These are phyloP conservation scores for Cicer cuneatum DNA, from an alignment of 306 rosid genomes.

Conservation along the genomic window DNA sequence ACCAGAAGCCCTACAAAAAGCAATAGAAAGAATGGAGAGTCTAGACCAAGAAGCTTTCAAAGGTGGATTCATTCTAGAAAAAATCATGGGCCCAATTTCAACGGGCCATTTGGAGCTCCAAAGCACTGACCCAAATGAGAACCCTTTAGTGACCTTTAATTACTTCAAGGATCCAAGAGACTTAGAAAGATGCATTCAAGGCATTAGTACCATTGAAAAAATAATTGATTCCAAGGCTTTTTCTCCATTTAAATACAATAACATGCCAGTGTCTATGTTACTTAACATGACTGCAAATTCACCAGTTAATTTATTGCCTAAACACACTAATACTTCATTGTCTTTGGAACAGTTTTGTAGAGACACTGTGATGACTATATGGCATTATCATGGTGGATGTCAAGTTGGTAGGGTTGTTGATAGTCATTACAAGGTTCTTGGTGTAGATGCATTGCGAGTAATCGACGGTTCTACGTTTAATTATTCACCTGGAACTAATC, in stretches of 20 bases:
- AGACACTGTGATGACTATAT: slow-evolving; percentile 82
- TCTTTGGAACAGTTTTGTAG: slow-evolving; percentile 69
- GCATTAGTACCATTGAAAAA: slow-evolving; percentile 53
- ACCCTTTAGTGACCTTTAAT: slow-evolving; percentile 77
- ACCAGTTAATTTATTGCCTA: slow-evolving; percentile 70
- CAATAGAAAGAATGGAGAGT: slow-evolving; percentile 48
- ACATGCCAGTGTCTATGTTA: slow-evolving; percentile 42
- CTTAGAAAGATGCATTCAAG: slow-evolving; percentile 68
- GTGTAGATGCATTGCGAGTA: slow-evolving; percentile 66
- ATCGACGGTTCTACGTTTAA: slow-evolving; percentile 83
- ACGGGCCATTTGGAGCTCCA: slow-evolving; percentile 66
- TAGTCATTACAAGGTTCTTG: slow-evolving; percentile 62
- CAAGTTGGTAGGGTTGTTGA: slow-evolving; percentile 74
- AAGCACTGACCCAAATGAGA: slow-evolving; percentile 62
- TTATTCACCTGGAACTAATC: slow-evolving; percentile 83
- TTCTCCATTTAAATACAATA: slow-evolving; percentile 50
- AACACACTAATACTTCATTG: slow-evolving; percentile 50
- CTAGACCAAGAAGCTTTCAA: slow-evolving; percentile 54
- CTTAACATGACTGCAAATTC: slow-evolving; percentile 58
- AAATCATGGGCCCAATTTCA: slow-evolving; percentile 70
- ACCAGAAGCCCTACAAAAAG: slow-evolving; percentile 65
- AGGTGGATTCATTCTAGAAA: slow-evolving; percentile 79
- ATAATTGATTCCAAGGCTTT: slow-evolving; percentile 63
- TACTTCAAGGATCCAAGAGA: slow-evolving; percentile 69
- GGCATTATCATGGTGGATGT: slow-evolving; percentile 93